Evolutionary conservation across 345 rosid genomes (phyloP).

Genomic region (Eucalyptus marginata): DNA sequence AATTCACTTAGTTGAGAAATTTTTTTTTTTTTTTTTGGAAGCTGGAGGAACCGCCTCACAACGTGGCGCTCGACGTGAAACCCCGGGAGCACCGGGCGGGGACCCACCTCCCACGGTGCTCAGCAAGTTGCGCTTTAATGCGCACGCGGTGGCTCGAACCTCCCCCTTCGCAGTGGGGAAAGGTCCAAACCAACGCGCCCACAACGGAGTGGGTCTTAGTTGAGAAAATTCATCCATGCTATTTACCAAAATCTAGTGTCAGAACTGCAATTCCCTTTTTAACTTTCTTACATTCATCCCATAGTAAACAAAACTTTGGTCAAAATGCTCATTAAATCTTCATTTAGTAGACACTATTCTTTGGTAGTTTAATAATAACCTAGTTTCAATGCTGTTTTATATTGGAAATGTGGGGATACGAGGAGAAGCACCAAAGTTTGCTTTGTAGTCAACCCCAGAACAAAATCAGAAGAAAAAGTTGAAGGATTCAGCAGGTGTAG

Average conservation of each 20-base stretch:
- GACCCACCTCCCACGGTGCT: too few relatives aligned
- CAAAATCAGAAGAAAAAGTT: not conserved
- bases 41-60: too few relatives aligned
- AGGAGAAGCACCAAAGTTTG: not conserved
- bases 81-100: too few relatives aligned
- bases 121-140: too few relatives aligned
- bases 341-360: not conserved
- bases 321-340: not conserved
- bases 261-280: not conserved
- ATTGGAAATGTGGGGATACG: not conserved
- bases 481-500: not conserved
- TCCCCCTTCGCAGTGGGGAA: too few relatives aligned
- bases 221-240: not conserved
- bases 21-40: too few relatives aligned
- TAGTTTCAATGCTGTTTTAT: not conserved
- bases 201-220: not conserved
- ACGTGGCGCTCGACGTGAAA: rapidly evolving
- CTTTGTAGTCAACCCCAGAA: not conserved
- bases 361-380: not conserved
- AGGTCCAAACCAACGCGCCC: too few relatives aligned
- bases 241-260: not conserved
- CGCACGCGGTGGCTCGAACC: rapidly evolving
- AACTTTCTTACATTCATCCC: not conserved
- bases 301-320: not conserved
- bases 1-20: not conserved